phyloP scores from a whole-genome alignment of 1,139 yeast species.

The Dujonia santamariae region DNA sequence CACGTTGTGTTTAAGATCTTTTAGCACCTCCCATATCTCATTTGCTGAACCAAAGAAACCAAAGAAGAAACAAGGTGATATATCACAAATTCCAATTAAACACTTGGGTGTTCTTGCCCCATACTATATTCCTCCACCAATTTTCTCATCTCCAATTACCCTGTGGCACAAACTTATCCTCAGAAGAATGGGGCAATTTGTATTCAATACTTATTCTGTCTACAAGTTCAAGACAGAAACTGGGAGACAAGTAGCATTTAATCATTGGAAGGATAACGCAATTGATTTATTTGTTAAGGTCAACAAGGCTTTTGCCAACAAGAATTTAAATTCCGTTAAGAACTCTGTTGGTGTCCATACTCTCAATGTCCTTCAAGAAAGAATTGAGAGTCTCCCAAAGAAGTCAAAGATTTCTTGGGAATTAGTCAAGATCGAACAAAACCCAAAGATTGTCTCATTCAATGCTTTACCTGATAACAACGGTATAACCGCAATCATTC shows the following conservation, averaged over 20 bases:
- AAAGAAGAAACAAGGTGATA: slow-evolving; percentile 22
- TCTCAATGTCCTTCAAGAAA: slow-evolving; percentile 24
- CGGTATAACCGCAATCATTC: slow-evolving; percentile 66
- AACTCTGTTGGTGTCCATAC: slow-evolving; percentile 35
- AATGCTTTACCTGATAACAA: slow-evolving; percentile 60
- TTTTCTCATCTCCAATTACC: slow-evolving; percentile 26
- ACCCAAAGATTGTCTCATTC: slow-evolving; percentile 71
- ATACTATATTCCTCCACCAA: slow-evolving; percentile 42
- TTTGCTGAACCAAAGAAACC: slow-evolving; percentile 22
- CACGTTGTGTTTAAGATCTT: no score
- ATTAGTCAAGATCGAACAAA: slow-evolving; percentile 60
- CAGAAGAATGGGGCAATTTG: slow-evolving; percentile 40
- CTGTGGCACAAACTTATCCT: slow-evolving; percentile 39
- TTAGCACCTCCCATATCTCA: no score
- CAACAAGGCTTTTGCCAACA: slow-evolving; percentile 40
- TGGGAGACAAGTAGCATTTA: slow-evolving; percentile 34
- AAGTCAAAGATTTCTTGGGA: slow-evolving; percentile 71
- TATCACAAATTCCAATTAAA: slow-evolving; percentile 38
- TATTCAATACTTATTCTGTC: slow-evolving; percentile 41
- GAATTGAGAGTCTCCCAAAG: slow-evolving; percentile 49
- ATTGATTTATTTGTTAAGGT: slow-evolving; percentile 40
- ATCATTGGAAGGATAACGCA: slow-evolving; percentile 44
- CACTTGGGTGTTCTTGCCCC: slow-evolving; percentile 38
- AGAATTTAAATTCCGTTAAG: slow-evolving; percentile 29
- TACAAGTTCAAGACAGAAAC: slow-evolving; percentile 43